Conservation (phyloP, 176 grass and related monocot genomes). For the Tuctoria greenei region DNA sequence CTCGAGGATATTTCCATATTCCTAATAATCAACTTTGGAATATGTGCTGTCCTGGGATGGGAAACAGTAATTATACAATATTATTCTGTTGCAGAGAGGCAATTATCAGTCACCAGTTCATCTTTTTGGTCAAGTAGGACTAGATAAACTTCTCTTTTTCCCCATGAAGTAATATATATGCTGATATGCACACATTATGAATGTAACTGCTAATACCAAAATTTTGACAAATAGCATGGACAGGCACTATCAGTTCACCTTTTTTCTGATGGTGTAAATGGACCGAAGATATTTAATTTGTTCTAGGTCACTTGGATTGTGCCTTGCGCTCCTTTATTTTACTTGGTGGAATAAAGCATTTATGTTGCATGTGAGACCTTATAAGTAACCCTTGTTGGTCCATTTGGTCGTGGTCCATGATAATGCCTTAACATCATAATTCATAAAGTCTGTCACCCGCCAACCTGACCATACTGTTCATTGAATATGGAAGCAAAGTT, state of each 20-base stretch:
- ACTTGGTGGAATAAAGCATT: background rate
- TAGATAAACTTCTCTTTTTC: background rate
- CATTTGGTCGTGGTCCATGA: background rate
- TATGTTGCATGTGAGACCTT: background rate
- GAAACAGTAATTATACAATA: background rate
- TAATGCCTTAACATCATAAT: background rate
- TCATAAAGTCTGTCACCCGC: background rate
- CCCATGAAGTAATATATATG: background rate
- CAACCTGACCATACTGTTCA: background rate
- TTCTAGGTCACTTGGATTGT: background rate
- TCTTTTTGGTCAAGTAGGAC: background rate
- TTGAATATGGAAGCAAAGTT: background rate
- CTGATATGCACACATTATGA: background rate
- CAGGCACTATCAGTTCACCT: background rate
- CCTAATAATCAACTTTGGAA: background rate
- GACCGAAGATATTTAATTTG: background rate
- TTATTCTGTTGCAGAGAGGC: background rate
- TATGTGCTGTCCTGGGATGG: background rate
- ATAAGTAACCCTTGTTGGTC: background rate
- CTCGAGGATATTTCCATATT: background rate
- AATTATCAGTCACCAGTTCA: background rate
- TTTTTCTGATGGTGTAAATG: background rate
- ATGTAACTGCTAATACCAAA: background rate
- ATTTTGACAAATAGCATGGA: background rate
- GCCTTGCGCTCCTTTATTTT: slow-evolving; percentile 10